These are phyloP conservation scores for Gigaspora rosea DNA, from an alignment of 192 early-diverging fungal genomes.

Conservation along the genomic window DNA sequence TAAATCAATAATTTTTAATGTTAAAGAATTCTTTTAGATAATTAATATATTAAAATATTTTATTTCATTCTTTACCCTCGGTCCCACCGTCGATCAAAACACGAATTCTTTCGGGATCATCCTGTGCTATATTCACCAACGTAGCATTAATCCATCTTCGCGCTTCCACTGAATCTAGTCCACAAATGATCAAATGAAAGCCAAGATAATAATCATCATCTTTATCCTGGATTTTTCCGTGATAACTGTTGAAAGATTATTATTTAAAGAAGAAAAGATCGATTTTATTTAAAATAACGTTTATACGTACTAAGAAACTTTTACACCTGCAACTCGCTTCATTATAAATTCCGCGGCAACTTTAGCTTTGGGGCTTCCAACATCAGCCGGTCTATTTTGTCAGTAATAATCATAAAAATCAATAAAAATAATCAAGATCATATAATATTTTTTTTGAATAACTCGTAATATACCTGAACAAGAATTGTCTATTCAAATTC, in stretches of 20 bases:
- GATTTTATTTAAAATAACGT: background rate
- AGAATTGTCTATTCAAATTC: conserved; percentile 83
- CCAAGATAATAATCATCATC: conserved; percentile 89
- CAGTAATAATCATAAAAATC: background rate
- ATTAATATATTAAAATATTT: background rate
- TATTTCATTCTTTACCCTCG: conserved; percentile 60
- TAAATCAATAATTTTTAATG: background rate
- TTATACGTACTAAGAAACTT: conserved; percentile 65
- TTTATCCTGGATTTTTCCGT: conserved; percentile 95
- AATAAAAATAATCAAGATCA: background rate
- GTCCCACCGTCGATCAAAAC: conserved; percentile 96
- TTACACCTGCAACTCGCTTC: conserved; percentile 65
- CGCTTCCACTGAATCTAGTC: conserved; percentile 93
- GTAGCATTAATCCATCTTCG: conserved; percentile 97
- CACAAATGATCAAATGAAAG: conserved; percentile 89
- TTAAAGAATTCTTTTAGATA: background rate
- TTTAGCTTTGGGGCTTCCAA: conserved; percentile 76
- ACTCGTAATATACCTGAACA: conserved; percentile 60
- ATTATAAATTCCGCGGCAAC: conserved; percentile 79
- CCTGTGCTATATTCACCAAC: conserved; percentile 75
- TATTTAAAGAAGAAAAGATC: background rate
- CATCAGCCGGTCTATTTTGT: conserved; percentile 57
- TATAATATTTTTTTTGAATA: background rate
- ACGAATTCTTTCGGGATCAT: conserved; percentile 74
- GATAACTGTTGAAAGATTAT: conserved; percentile 51